Base-by-base conservation (phyloP, 176 grass and related monocot species). In the Aegilops bicornis region DNA sequence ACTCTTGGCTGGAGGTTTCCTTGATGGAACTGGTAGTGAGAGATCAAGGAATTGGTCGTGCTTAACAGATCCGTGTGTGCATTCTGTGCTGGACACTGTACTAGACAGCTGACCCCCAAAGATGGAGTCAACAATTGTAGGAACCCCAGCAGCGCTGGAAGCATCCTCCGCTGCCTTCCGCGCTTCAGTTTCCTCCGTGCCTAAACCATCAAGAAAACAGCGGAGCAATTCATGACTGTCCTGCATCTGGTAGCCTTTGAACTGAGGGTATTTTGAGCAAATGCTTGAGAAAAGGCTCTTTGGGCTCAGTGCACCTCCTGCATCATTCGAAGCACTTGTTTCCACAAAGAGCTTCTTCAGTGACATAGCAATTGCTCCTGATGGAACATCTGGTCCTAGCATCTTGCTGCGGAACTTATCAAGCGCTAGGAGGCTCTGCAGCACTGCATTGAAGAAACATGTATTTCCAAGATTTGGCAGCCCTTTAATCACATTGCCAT, bases 181-280 rank as follows among this genome's bases (percentile, higher is more conserved):
- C 36, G 92, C 87, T 86, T 85, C 90, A 45, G 37, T 94, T 86
- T 99, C 94, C 80, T 99, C 97, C 0, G 80, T 84, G 62, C 19
- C 69, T 76, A 99, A 89, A 59, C 92, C 97, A 90, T 99, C 94
- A 75, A 99, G 94, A 72, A 99, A 92, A 85, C 82, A 99, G 15
- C 92, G 92, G 63, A 99, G 94, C 75, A 99, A 89, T 80, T 99
- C 97, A 80, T 96, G 97, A 74, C 97, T 99, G 86, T 99, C 97
- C 80, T 99, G 97, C 84, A 96, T 93, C 64, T 96, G 92, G 82
- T 92, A 93, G 79, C 97, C 97, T 33, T 89, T 92, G 64, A 99
- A 99, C 68, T 96, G 92, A 0, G 97, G 92, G 32, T 93, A 93
- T 77, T 94, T 96, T 40, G 88, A 70, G 64, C 94, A 91, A 83